A percentile compares a stretch with the other conserved stretches of the same genome.
phyloP scores from a whole-genome alignment of 306 rosid species.

The Citrullus colocynthis region DNA sequence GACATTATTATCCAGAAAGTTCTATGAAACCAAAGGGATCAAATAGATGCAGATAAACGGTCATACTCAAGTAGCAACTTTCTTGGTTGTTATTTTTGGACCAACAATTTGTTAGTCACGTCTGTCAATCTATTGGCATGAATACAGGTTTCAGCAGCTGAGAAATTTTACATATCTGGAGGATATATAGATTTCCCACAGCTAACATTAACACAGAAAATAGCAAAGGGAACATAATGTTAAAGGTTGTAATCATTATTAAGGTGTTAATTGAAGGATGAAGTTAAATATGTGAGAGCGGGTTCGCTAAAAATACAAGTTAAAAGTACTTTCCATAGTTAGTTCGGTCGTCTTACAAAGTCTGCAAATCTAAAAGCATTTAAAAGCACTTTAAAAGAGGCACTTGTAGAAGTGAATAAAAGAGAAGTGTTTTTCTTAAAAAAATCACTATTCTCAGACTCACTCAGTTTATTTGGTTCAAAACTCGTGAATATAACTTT shows the following conservation, averaged over 20 bases:
- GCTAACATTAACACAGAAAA: background rate
- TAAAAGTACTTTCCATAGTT: background rate
- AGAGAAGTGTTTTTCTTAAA: background rate
- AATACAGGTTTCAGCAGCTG: background rate
- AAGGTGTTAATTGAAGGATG: background rate
- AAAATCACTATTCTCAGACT: background rate
- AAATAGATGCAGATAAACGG: background rate
- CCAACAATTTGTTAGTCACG: background rate
- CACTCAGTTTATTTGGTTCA: background rate
- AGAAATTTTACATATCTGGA: background rate
- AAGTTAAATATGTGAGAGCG: background rate
- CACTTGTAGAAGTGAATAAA: background rate
- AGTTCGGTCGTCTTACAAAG: background rate
- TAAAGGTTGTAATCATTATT: background rate
- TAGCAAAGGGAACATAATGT: background rate
- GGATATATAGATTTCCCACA: background rate
- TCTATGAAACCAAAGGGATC: background rate
- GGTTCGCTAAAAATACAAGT: background rate
- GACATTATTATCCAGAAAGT: background rate
- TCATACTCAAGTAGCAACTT: background rate
- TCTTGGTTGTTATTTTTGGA: background rate
- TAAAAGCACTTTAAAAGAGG: background rate
- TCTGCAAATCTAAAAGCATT: background rate
- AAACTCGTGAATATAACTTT: background rate
- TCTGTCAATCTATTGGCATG: background rate